Base-by-base conservation (phyloP, 257 asterid genomes). In the Nicotiana sylvestris region DNA sequence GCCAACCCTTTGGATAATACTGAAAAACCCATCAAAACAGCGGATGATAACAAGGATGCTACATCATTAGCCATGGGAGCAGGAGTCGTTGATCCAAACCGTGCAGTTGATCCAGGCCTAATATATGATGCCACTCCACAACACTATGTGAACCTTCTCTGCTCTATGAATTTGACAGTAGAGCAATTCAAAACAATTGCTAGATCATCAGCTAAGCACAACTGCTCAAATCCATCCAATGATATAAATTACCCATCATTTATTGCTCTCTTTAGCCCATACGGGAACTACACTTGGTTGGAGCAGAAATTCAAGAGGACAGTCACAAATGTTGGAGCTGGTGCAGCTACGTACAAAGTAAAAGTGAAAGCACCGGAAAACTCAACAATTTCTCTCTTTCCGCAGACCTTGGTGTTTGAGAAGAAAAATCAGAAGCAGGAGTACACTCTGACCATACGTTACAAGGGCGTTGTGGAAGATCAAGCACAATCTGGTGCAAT, bases 171-270 rank as follows among this genome's bases (percentile, higher is more conserved):
- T 74, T 33, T 72, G 33, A 80, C 87, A 4, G 49, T 7, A 2
- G 56, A 25, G 9, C 81, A 85, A 39, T 64, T 81, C 69, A 49
- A 12, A 39, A 35, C 65, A 5, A 53, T 85, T 58, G 61, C 76
- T 9, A 74, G 82, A 46, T 62, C 76, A 65, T 12, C 58, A 43
- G 61, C 78, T 43, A 39, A 29, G 2, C 30, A 60, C 77, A 29
- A 81, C 61, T 84, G 87, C 77, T 81, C 62, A 72, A 84, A 65
- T 30, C 81, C 81, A 21, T 74, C 39, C 0, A 0, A 9, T 1
- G 61, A 85, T 74, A 27, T 85, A 4, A 85, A 85, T 61, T 85
- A 85, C 46, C 85, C 85, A 1, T 65, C 87, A 13, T 85, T 85
- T 56, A 49, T 74, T 9, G 79, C 66, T 9, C 30, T 64, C 3